Conservation (phyloP, 495 filamentous ascomycete species). For the Penicillium malachiteum region DNA sequence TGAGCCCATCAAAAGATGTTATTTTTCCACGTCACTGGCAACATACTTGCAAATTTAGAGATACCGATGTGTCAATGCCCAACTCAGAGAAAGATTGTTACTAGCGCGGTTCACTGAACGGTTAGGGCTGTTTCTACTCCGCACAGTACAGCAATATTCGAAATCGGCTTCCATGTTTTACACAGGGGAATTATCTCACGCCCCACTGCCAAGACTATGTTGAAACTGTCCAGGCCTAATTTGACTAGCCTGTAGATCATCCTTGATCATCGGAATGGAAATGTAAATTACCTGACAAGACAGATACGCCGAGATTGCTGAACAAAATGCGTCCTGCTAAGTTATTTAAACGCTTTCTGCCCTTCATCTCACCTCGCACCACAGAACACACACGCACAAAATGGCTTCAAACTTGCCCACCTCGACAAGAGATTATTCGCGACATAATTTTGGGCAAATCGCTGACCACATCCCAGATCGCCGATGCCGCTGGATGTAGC, state of each 20-base stretch:
- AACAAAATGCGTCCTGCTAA: neutral
- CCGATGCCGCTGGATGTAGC: conserved; percentile 8
- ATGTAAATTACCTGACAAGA: conserved; percentile 5
- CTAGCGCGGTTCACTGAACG: no score
- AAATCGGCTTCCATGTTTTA: conserved; percentile 1
- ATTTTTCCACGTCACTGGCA: no score
- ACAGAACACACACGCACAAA: neutral
- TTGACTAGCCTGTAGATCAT: neutral
- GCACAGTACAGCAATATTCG: conserved; percentile 5
- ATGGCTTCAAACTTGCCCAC: conserved; percentile 6
- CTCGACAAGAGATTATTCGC: conserved; percentile 6
- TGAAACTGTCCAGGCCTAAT: neutral
- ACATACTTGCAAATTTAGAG: no score
- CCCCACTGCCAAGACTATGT: neutral
- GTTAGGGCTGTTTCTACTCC: no score
- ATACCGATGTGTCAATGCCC: no score
- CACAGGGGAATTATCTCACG: neutral
- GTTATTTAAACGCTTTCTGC: no score
- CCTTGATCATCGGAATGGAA: conserved; percentile 1
- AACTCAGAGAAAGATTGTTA: no score
- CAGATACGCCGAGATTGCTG: neutral
- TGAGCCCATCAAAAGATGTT: no score
- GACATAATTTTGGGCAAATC: conserved; percentile 11
- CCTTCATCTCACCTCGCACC: neutral
- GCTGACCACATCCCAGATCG: conserved; percentile 13